Conservation (phyloP, 2,329 filamentous ascomycete genomes). For the Neonectria sp. region DNA sequence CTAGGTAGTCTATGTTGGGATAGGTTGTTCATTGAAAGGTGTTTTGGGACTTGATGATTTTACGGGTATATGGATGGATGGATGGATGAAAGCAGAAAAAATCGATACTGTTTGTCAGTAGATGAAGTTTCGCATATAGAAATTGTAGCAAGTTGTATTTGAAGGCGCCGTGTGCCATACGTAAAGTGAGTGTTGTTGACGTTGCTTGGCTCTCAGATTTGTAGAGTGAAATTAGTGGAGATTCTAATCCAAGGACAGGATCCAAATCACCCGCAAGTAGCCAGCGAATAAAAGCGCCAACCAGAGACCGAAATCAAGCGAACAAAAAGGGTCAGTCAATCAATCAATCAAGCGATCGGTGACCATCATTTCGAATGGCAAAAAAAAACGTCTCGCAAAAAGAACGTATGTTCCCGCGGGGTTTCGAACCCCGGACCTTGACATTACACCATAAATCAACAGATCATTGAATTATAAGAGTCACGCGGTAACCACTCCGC, state of each 20-base stretch:
- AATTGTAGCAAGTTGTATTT: constrained; percentile 9
- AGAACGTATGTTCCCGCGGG: constrained; percentile 44
- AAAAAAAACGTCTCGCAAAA: constrained; percentile 1
- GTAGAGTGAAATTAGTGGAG: not conserved
- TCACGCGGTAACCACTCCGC: constrained; percentile 50
- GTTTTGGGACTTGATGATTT: constrained; percentile 26
- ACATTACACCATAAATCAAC: constrained; percentile 45
- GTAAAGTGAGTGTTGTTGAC: not conserved
- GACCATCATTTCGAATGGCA: not conserved
- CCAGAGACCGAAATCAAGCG: not conserved
- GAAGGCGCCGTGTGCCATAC: not conserved
- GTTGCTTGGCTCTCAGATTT: not conserved
- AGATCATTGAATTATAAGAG: constrained; percentile 45
- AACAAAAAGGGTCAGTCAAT: not conserved
- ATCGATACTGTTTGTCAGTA: constrained; percentile 22
- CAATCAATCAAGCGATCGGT: not conserved
- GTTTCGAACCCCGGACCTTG: constrained; percentile 50
- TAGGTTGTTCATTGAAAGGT: constrained; percentile 28
- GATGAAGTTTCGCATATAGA: constrained; percentile 21
- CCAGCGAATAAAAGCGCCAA: not conserved
- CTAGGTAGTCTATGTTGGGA: constrained; percentile 47
- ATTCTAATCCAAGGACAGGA: not conserved
- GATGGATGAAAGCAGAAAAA: constrained; percentile 18
- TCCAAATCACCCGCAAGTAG: not conserved
- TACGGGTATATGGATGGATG: constrained; percentile 14